phyloP scores from a whole-genome alignment of 768 basidiomycete species.

The Austroboletus eburneus region DNA sequence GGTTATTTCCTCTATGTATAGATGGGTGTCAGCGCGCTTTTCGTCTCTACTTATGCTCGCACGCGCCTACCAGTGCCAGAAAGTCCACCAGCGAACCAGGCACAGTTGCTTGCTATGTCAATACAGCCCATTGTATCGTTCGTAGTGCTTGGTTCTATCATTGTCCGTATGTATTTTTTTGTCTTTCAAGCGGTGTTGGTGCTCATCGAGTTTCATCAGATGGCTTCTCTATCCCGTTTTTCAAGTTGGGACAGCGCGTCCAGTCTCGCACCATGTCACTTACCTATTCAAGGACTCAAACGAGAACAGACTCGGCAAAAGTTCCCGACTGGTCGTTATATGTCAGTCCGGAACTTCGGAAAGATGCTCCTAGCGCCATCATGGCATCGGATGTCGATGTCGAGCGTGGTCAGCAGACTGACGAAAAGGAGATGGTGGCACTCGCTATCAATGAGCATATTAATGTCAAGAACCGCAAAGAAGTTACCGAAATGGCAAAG shows the following conservation, averaged over 20 bases:
- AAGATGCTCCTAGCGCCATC: no score
- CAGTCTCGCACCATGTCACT: slow-evolving; percentile 46
- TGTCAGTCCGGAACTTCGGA: slow-evolving; percentile 18
- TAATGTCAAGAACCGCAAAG: background rate
- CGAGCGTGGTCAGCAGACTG: slow-evolving; percentile 15
- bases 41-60: slow-evolving; percentile 74
- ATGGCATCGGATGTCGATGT: slow-evolving; percentile 20
- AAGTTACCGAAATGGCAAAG: slow-evolving; percentile 4
- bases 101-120: slow-evolving; percentile 66
- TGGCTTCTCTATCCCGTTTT: slow-evolving; percentile 67
- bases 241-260: slow-evolving; percentile 47
- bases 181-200: background rate
- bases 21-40: slow-evolving; percentile 93
- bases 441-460: background rate
- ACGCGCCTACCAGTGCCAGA: slow-evolving; percentile 54
- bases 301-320: slow-evolving; percentile 22
- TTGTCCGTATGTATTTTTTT: slow-evolving; percentile 57
- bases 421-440: background rate
- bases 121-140: slow-evolving; percentile 87
- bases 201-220: slow-evolving; percentile 37
- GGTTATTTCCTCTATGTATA: slow-evolving; percentile 26
- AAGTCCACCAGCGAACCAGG: slow-evolving; percentile 59
- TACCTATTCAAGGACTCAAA: slow-evolving; percentile 39
- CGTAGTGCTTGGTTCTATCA: slow-evolving; percentile 80
- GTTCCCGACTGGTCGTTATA: slow-evolving; percentile 46